Base-by-base conservation (phyloP, 257 asterid genomes). In the Solanum bulbocastanum region DNA sequence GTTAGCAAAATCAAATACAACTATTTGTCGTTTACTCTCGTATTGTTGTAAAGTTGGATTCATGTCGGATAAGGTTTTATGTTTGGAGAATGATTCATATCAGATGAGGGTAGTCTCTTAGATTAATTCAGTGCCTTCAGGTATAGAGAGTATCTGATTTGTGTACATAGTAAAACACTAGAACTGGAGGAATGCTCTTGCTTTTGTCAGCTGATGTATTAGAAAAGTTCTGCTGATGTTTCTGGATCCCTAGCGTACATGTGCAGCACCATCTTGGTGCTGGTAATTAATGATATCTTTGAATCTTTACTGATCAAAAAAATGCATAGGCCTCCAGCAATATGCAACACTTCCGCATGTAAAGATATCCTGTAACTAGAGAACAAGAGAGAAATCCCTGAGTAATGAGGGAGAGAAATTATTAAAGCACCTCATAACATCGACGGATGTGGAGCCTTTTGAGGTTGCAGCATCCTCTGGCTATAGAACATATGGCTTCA, bases 361-460 rank as follows among this genome's bases (percentile, higher is more conserved):
- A 79, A 79, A 44, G 66, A 33, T 79, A 44, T 44, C 85, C 32
- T 15, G 85, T 44, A 46, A 79, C 32, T 25, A 44, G 23, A 66
- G 35, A 86, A 58, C 42, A 44, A 86, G 49, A 58, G 13, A 12
- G 15, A 39, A 81, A 36, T 14, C 33, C 66, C 30, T 30, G 71
- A 83, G 32, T 85, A 58, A 32, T 15, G 87, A 32, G 42, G 39
- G 75, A 27, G 6, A 75, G 62, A 71, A 66, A 88, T 68, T 79
- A 88, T 42, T 79, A 44, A 42, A 16, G 87, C 82, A 95, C 99
- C 98, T 95, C 98, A 88, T 95, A 95, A 90, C 99, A 96, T 86
- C 98, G 93, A 81, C 98, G 98, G 87, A 96, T 95, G 89, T 95
- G 98, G 76, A 96, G 98, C 93, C 92, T 96, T 93, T 81, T 94